These are phyloP conservation scores for Blepharisma undulans DNA, from an alignment of 169 alveolate genomes.

Conservation along the genomic window DNA sequence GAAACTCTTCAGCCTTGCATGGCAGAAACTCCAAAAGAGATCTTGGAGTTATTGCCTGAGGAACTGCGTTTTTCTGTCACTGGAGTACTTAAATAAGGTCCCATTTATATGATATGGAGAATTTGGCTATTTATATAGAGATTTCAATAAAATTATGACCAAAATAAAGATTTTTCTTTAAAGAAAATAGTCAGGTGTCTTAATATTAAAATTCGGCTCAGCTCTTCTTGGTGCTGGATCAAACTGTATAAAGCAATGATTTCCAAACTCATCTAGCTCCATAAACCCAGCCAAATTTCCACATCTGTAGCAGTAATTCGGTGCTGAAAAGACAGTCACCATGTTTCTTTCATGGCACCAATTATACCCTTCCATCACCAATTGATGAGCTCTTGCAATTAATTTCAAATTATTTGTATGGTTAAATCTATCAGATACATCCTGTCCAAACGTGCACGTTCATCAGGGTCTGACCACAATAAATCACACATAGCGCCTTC, in stretches of 20 bases:
- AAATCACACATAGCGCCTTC: slow-evolving; percentile 99
- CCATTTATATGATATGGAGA: slow-evolving; percentile 74
- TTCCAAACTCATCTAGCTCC: slow-evolving; percentile 94
- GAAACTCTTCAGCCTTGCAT: slow-evolving; percentile 97
- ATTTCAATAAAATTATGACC: background rate
- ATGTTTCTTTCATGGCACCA: slow-evolving; percentile 91
- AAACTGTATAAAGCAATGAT: slow-evolving; percentile 80
- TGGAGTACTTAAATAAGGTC: slow-evolving; percentile 90
- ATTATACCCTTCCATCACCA: slow-evolving; percentile 93
- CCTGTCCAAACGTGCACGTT: slow-evolving; percentile 95
- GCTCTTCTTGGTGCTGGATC: slow-evolving; percentile 91
- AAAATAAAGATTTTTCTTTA: background rate
- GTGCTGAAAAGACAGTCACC: slow-evolving; percentile 95
- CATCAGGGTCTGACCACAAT: slow-evolving; percentile 98
- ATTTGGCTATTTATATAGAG: background rate
- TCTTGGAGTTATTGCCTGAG: slow-evolving; percentile 81
- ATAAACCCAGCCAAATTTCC: slow-evolving; percentile 94
- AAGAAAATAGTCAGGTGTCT: slow-evolving; percentile 34
- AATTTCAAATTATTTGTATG: slow-evolving; percentile 91
- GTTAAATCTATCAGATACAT: slow-evolving; percentile 86
- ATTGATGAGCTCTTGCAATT: slow-evolving; percentile 96
- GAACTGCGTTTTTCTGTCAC: slow-evolving; percentile 83
- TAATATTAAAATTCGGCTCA: slow-evolving; percentile 43
- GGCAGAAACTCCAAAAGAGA: slow-evolving; percentile 84
- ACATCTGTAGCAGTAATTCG: slow-evolving; percentile 95